Percentiles rank a stretch among this genome's conserved stretches.
Conservation (phyloP, 768 basidiomycete species). For the Lactarius evosmus region DNA sequence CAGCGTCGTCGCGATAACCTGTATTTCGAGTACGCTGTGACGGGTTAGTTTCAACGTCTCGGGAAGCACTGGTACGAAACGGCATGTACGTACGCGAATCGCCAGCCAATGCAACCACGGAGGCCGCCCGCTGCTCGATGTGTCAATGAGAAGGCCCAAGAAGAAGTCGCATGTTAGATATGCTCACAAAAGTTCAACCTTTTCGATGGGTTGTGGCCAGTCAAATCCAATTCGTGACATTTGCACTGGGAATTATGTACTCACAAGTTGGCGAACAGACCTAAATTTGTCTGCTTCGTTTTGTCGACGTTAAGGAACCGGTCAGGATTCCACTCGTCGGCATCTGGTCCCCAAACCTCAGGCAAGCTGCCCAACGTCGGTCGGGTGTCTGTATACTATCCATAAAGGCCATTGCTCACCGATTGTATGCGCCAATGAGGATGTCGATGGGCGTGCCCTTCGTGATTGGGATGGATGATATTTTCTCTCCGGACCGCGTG, state of each 20-base stretch:
- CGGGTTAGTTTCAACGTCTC: background rate
- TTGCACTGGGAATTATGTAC: background rate
- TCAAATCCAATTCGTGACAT: background rate
- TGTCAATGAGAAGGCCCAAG: conserved; percentile 2
- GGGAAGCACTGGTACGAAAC: background rate
- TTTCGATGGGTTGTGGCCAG: background rate
- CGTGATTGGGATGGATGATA: conserved; percentile 21
- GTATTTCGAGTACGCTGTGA: conserved; percentile 22
- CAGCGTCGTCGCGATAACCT: conserved; percentile 13
- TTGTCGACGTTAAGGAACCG: conserved; percentile 25
- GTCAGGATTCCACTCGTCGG: conserved; percentile 24
- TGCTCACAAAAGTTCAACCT: conserved; percentile 27
- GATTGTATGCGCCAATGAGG: conserved; percentile 20
- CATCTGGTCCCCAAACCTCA: conserved; percentile 26
- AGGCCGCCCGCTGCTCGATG: conserved; percentile 20
- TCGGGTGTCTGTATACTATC: background rate
- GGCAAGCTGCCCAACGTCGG: conserved; percentile 12
- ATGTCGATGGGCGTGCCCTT: conserved; percentile 25
- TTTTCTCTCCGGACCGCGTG: conserved; percentile 19
- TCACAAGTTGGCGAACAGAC: conserved; percentile 26
- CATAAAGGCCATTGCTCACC: conserved; percentile 6
- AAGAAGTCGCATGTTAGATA: background rate
- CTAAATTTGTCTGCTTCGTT: conserved; percentile 18
- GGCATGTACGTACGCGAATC: conserved; percentile 18
- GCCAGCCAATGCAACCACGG: conserved; percentile 24